Percentiles rank a stretch among this genome's conserved stretches.
Conservation (phyloP, 352 stramenopile genomes). For the Pythium angustatum region DNA sequence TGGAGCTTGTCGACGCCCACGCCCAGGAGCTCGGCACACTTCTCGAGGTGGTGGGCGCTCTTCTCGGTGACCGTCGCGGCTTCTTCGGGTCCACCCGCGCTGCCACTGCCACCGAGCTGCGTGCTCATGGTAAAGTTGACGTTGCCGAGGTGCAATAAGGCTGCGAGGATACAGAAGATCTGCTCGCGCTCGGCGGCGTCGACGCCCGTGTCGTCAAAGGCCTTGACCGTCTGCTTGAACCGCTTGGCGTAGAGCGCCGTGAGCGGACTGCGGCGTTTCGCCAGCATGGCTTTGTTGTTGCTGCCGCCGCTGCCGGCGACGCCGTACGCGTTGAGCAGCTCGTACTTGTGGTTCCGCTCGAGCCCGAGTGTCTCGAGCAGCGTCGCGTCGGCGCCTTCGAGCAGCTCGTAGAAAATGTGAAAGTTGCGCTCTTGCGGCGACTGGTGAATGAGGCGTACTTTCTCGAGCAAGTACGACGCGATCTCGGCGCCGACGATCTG, state of each 20-base stretch:
- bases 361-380: constrained; percentile 66
- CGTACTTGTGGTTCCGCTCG: constrained; percentile 73
- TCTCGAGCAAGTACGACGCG: constrained; percentile 97
- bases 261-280: constrained; percentile 28
- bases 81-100: constrained; percentile 39
- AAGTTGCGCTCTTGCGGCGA: constrained; percentile 92
- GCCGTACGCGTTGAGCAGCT: constrained; percentile 88
- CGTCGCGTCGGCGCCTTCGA: constrained; percentile 73
- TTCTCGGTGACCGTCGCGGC: constrained; percentile 45
- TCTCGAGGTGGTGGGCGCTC: constrained; percentile 56
- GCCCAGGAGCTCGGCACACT: constrained; percentile 88
- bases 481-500: constrained; percentile 93
- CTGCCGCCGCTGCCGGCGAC: constrained; percentile 41
- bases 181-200: constrained; percentile 40
- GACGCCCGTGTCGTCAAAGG: constrained; percentile 78
- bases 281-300: constrained; percentile 38
- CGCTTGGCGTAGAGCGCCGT: constrained; percentile 55
- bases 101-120: constrained; percentile 21
- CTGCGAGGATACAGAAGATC: constrained; percentile 83
- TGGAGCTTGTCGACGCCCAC: constrained; percentile 82
- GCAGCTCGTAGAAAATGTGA: constrained; percentile 96
- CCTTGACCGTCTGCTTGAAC: constrained; percentile 68
- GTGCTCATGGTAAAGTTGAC: constrained; percentile 76
- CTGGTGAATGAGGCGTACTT: constrained; percentile 94
- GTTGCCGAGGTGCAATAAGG: constrained; percentile 95